These are phyloP conservation scores for Botrytis porri DNA, from an alignment of 2,329 filamentous ascomycete genomes.

Conservation along the genomic window DNA sequence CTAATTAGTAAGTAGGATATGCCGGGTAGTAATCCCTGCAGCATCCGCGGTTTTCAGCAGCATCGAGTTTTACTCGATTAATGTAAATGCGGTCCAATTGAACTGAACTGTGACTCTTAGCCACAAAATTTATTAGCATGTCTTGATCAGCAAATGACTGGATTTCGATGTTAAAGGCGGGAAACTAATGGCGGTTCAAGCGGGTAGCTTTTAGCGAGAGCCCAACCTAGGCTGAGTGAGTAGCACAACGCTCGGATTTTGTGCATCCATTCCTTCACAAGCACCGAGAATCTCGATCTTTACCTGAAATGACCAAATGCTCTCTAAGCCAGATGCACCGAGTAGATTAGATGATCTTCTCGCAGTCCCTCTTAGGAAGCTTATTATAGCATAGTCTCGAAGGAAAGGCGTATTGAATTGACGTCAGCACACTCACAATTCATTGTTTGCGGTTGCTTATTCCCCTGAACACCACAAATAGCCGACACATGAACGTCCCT, in stretches of 20 bases:
- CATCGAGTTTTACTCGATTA: not conserved
- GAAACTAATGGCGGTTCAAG: not conserved
- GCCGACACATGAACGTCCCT: constrained; percentile 6
- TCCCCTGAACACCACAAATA: constrained; percentile 1
- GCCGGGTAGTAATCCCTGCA: not conserved
- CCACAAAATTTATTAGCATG: not conserved
- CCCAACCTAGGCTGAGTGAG: not conserved
- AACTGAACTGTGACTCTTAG: not conserved
- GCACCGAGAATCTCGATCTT: not conserved
- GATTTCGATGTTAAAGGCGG: not conserved
- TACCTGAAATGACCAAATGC: not conserved
- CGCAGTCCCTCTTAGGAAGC: not conserved
- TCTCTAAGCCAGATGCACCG: not conserved
- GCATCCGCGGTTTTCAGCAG: not conserved
- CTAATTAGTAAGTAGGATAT: not conserved
- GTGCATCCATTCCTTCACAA: not conserved
- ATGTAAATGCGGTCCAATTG: not conserved
- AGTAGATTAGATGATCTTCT: not conserved
- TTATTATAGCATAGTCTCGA: not conserved
- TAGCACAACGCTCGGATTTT: constrained; percentile 4
- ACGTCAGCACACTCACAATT: not conserved
- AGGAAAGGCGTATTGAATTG: not conserved
- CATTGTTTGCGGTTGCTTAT: not conserved
- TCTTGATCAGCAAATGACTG: not conserved
- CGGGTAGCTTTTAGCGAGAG: constrained; percentile 6